phyloP scores from a whole-genome alignment of 768 basidiomycete species.

The Boletus eberwhitei region DNA sequence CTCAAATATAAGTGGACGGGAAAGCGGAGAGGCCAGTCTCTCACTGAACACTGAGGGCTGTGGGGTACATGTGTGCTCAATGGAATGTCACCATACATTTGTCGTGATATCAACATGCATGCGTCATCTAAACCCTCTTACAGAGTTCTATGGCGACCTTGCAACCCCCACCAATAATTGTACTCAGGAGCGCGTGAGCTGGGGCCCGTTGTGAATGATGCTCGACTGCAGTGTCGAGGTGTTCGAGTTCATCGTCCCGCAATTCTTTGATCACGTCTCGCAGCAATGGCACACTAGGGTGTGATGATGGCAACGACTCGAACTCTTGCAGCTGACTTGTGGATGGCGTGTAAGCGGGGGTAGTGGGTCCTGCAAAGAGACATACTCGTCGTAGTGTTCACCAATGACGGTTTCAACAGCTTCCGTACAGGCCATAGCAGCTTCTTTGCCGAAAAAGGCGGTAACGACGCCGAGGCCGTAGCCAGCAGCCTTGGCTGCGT shows the following conservation, averaged over 20 bases:
- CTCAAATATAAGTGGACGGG: slow-evolving; percentile 54
- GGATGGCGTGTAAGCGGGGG: slow-evolving; percentile 5
- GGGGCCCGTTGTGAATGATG: slow-evolving; percentile 87
- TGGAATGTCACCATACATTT: slow-evolving; percentile 1
- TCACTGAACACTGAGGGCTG: slow-evolving; percentile 28
- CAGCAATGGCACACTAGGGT: slow-evolving; percentile 77
- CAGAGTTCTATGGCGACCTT: slow-evolving; percentile 87
- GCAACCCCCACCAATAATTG: slow-evolving; percentile 81
- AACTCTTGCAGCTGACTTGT: slow-evolving; percentile 79
- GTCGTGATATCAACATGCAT: not conserved
- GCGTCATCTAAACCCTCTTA: slow-evolving; percentile 59
- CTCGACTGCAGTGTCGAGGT: slow-evolving; percentile 87
- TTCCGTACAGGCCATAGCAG: slow-evolving; percentile 98
- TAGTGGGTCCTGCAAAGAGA: slow-evolving; percentile 13
- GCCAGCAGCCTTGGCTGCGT: slow-evolving; percentile 82
- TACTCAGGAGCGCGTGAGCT: slow-evolving; percentile 85
- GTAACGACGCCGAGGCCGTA: slow-evolving; percentile 84
- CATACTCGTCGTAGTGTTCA: slow-evolving; percentile 97
- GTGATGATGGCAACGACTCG: slow-evolving; percentile 55
- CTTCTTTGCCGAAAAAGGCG: slow-evolving; percentile 85
- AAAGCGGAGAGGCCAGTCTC: slow-evolving; percentile 44
- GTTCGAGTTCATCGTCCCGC: slow-evolving; percentile 92
- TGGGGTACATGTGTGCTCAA: not conserved
- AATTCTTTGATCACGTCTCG: slow-evolving; percentile 76
- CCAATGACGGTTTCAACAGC: slow-evolving; percentile 98